Conservation (phyloP, 2,329 filamentous ascomycete species). For the Alternaria atra region DNA sequence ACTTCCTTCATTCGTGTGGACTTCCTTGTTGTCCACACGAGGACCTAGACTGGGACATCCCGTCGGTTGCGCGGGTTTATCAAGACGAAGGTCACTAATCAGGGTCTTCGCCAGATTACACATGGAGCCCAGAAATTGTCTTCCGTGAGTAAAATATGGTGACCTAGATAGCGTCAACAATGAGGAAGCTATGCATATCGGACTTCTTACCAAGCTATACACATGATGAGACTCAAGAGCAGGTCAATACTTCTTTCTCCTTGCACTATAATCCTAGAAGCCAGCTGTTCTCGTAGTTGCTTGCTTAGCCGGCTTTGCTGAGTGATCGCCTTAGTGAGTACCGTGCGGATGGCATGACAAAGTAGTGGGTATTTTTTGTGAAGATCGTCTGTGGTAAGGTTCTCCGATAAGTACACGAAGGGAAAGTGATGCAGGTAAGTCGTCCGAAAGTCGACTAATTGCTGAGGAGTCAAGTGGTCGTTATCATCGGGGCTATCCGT, state of each 20-base stretch:
- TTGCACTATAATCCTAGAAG: conserved; percentile 30
- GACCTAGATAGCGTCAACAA: conserved; percentile 19
- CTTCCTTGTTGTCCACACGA: conserved; percentile 5
- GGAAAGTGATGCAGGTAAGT: conserved; percentile 23
- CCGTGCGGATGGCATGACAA: conserved; percentile 26
- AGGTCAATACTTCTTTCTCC: conserved; percentile 36
- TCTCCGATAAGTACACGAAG: conserved; percentile 17
- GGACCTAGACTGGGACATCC: conserved; percentile 17
- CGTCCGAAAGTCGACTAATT: conserved; percentile 21
- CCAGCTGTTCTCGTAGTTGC: conserved; percentile 25
- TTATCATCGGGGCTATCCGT: neutral
- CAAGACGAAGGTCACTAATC: conserved; percentile 31
- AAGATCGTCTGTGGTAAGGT: conserved; percentile 16
- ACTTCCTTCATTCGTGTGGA: conserved; percentile 59
- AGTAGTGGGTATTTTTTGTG: conserved; percentile 19
- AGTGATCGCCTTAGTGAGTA: conserved; percentile 23
- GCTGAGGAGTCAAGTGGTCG: conserved; percentile 13
- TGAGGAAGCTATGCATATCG: neutral
- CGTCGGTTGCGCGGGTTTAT: conserved; percentile 17
- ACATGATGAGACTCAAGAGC: conserved; percentile 29
- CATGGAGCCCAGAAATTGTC: conserved; percentile 28
- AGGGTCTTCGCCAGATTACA: conserved; percentile 26
- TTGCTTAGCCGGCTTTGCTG: conserved; percentile 28
- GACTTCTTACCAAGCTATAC: conserved; percentile 28
- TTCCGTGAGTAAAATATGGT: conserved; percentile 27